Evolutionary conservation across 495 filamentous ascomycete genomes (phyloP), one percentile per base, ranked within the genome.

Genomic region (Letharia lupina): DNA sequence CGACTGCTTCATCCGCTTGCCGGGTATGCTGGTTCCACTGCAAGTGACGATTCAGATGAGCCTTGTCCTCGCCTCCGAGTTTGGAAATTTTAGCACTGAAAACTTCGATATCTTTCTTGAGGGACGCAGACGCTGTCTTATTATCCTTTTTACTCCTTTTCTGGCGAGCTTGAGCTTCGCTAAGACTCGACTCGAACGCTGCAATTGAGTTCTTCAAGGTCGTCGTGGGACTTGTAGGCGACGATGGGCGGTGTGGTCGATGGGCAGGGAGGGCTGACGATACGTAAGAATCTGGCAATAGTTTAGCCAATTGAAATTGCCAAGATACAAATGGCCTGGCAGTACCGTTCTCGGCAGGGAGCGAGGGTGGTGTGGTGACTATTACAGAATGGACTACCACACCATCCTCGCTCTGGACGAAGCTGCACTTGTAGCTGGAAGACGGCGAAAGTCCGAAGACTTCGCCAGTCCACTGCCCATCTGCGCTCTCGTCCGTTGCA

Each of bases 171-270:
- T 87, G 89, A 65, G 89, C 87, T 54, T 96, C 91, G 61, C 83
- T 84, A 47, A 95, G 76, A 74, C 90, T 95, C 65, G 81, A 76
- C 69, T 96, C 90, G 20, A 89, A 88, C 20, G 90, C 84, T 59
- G 85, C 82, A 64, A 97, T 94, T 9, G 91, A 95, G 33, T 91
- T 91, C 72, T 87, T 90, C 44, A 97, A 81, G 1, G 93, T 97
- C 9, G 92, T 93, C 15, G 86, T 88, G 4, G 93, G 93, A n/a
- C 91, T 95, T 58, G 87, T 89, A 6, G 93, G 93, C 15, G 91
- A 96, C 56, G 90, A 88, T 41, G 90, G 87, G 68, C 90, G 86
- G 68, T 86, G 85, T 20, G 84, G 81, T 33, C 87, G 84, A 67
- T 86, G 83, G 58, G 78, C 75, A 41, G 76, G 80, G 57, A 81